Evolutionary conservation across 306 rosid genomes (phyloP).

Genomic region (Purshia tridentata): DNA sequence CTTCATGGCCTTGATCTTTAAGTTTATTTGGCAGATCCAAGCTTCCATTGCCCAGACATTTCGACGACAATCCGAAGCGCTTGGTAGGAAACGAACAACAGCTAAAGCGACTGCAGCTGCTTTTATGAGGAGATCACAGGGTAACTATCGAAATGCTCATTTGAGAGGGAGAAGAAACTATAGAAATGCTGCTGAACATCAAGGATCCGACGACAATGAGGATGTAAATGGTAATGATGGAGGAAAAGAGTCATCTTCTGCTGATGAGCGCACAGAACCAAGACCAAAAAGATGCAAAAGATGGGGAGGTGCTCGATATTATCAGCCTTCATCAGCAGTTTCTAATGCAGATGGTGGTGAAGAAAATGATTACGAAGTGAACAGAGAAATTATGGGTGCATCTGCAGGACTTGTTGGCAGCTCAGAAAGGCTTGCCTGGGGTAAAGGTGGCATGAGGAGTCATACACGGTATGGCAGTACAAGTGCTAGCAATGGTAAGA

Average conservation of each 20-base stretch:
- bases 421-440: conserved; percentile 76
- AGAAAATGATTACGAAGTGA: conserved; percentile 51
- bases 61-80: conserved; percentile 60
- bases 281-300: conserved; percentile 47
- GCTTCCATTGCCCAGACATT: conserved; percentile 67
- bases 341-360: conserved; percentile 52
- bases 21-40: conserved; percentile 54
- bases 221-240: conserved; percentile 54
- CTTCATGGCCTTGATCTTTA: conserved; percentile 19
- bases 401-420: conserved; percentile 49
- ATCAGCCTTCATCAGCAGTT: conserved; percentile 45
- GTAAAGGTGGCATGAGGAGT: conserved; percentile 64
- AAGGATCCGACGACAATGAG: conserved; percentile 56
- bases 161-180: conserved; percentile 48
- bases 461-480: conserved; percentile 56
- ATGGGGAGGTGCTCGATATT: conserved; percentile 51
- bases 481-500: conserved; percentile 50
- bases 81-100: conserved; percentile 54
- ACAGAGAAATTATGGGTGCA: conserved; percentile 44
- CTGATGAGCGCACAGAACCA: conserved; percentile 55
- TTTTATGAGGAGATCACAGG: conserved; percentile 53
- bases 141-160: conserved; percentile 43
- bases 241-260: conserved; percentile 56
- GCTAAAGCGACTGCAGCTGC: conserved; percentile 52
- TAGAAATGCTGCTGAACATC: conserved; percentile 43